A percentile compares a stretch with the other conserved stretches of the same genome.
Evolutionary conservation across 371 early-diverging fungal species (phyloP).

Genomic region (Thermomucor indicae-seudaticae): DNA sequence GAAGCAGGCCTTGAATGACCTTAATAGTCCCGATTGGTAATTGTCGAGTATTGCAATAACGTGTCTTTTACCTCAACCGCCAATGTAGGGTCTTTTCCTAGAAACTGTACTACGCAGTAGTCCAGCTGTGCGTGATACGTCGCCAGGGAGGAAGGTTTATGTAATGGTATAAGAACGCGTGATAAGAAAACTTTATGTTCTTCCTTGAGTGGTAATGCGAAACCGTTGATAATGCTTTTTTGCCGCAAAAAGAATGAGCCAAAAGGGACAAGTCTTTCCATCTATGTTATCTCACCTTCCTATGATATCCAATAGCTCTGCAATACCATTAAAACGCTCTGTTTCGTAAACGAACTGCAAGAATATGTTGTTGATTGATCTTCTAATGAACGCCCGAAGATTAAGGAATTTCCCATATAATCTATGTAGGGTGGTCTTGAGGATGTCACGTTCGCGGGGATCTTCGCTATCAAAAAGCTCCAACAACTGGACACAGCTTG

Average conservation of each 20-base stretch:
- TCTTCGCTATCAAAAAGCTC: conserved; percentile 97
- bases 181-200: conserved; percentile 95
- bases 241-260: background rate
- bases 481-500: too few species aligned
- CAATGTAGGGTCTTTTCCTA: conserved; percentile 93
- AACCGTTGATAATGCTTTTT: conserved; percentile 95
- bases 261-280: background rate
- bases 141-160: conserved; percentile 86
- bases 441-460: conserved; percentile 94
- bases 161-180: conserved; percentile 88
- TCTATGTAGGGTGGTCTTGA: conserved; percentile 95
- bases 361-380: conserved; percentile 96
- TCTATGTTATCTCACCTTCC: conserved; percentile 60
- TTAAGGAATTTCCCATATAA: conserved; percentile 97
- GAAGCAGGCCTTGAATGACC: conserved; percentile 82
- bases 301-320: conserved; percentile 94
- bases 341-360: conserved; percentile 96
- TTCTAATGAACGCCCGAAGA: conserved; percentile 90
- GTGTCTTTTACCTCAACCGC: conserved; percentile 67
- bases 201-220: conserved; percentile 94
- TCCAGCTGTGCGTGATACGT: conserved; percentile 94
- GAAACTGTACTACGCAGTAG: conserved; percentile 96
- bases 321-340: conserved; percentile 94
- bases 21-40: conserved; percentile 15
- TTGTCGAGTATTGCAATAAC: background rate